Evolutionary conservation across 2,329 filamentous ascomycete genomes (phyloP).

Genomic region (Parastagonospora nodorum): DNA sequence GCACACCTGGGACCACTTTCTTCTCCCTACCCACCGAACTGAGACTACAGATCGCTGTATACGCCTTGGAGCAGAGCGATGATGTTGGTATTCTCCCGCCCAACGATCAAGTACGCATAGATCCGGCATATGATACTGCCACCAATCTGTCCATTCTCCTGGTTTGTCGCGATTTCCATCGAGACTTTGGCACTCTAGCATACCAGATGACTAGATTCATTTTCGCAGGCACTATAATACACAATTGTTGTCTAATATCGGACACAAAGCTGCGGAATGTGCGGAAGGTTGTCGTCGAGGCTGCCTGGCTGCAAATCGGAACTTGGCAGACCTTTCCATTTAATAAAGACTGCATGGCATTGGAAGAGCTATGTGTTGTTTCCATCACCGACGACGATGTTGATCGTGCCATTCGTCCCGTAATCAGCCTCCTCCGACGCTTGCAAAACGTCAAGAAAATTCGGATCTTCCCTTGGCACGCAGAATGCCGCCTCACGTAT

Average conservation of each 20-base stretch:
- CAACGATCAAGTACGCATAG: neutral
- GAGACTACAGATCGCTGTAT: slow-evolving; percentile 37
- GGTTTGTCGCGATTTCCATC: slow-evolving; percentile 45
- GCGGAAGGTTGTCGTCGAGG: slow-evolving; percentile 34
- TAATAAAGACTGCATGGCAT: slow-evolving; percentile 28
- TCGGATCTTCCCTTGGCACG: slow-evolving; percentile 39
- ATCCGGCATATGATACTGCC: slow-evolving; percentile 17
- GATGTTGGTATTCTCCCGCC: slow-evolving; percentile 29
- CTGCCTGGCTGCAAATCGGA: slow-evolving; percentile 32
- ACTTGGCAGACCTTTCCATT: slow-evolving; percentile 42
- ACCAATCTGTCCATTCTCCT: slow-evolving; percentile 40
- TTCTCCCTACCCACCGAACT: slow-evolving; percentile 46
- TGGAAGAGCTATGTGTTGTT: slow-evolving; percentile 31
- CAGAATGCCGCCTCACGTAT: slow-evolving; percentile 9
- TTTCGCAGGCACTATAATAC: slow-evolving; percentile 13
- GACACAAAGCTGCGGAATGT: slow-evolving; percentile 1
- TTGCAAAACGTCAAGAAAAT: slow-evolving; percentile 41
- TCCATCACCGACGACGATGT: slow-evolving; percentile 13
- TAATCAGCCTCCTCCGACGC: slow-evolving; percentile 15
- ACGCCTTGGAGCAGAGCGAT: slow-evolving; percentile 25
- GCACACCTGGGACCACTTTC: slow-evolving; percentile 9
- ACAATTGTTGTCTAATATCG: slow-evolving; percentile 8
- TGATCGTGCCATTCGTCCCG: slow-evolving; percentile 5
- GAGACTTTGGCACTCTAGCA: slow-evolving; percentile 43
- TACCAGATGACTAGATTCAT: slow-evolving; percentile 45